Evolutionary conservation across 345 rosid genomes (phyloP), one percentile per base, ranked within the genome.

Genomic region (Pseudoturritis turrita): DNA sequence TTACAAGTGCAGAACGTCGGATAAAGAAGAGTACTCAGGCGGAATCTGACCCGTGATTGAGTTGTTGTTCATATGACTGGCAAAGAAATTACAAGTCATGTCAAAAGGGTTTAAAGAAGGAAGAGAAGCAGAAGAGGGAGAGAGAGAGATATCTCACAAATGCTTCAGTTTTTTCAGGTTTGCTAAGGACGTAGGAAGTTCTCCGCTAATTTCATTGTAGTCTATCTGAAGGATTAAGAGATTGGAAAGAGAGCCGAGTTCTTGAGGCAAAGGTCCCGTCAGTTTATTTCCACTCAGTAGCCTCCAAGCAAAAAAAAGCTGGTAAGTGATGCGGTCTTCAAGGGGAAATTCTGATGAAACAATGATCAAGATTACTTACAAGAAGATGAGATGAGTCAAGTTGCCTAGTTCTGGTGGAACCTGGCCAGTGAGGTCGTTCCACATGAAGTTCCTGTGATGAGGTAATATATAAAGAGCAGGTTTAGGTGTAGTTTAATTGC

Each of bases 11-110:
- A 65, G n/a, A 64, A 79, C 83, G 6, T 10, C 0, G 53, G 87
- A 53, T 76, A 84, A 63, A 33, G 28, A 3, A 36, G 69, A 64
- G 76, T 79, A 76, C 69, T 84, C 82, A 7, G 73, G 58, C 1
- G 87, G 87, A 77, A 81, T 69, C 71, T 72, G 85, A 40, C 87
- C 87, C 54, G 80, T 72, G 72, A 83, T 54, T 23, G 85, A 81
- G 76, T 83, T 83, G 77, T 83, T 83, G 77, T 81, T 83, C 85
- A 83, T 64, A 64, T 83, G 85, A 23, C 87, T 83, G 54, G 17
- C 53, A 40, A 26, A 44, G 62, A 66, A 52, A 33, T 35, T 22
- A 15, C 12, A 61, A 71, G 22, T 37, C 37, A 19, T 14, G 60
- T 46, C 10, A 55, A 6, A 41, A 41, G 23, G 23, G 5, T 7